phyloP scores from a whole-genome alignment of 495 filamentous ascomycete genomes.

The Barbatosphaeria neglecta region DNA sequence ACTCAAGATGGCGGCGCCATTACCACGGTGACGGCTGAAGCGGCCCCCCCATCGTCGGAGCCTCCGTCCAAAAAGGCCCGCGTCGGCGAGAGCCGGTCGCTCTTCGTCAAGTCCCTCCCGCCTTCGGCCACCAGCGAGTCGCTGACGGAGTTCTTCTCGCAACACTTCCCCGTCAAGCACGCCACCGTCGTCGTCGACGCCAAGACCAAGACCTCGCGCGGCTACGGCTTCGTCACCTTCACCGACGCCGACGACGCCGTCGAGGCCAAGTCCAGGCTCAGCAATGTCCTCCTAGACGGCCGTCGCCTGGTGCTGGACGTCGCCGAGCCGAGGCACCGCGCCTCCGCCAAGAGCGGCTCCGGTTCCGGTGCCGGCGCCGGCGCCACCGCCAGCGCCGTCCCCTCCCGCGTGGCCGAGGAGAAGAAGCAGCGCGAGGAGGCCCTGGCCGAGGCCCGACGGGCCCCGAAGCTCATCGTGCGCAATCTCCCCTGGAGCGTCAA shows the following conservation, averaged over 20 bases:
- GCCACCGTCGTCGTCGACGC: constrained; percentile 77
- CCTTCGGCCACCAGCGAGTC: constrained; percentile 66
- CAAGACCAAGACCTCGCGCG: constrained; percentile 70
- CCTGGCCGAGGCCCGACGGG: constrained; percentile 40
- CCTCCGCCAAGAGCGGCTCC: constrained; percentile 32
- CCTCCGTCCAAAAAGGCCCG: constrained; percentile 31
- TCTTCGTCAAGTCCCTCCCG: constrained; percentile 85
- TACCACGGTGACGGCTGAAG: no score
- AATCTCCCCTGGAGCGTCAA: constrained; percentile 97
- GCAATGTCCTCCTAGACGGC: constrained; percentile 61
- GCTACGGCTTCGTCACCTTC: constrained; percentile 95
- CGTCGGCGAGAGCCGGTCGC: constrained; percentile 46
- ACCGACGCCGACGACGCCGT: constrained; percentile 84
- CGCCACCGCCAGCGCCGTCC: constrained; percentile 4
- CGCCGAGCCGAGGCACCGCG: constrained; percentile 73
- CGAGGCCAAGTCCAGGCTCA: constrained; percentile 63
- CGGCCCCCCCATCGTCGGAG: constrained; percentile 4
- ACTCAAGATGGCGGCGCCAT: no score
- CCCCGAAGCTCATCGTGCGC: constrained; percentile 82
- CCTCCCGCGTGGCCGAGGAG: constrained; percentile 20
- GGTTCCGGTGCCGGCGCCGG: no score
- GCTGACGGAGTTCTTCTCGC: constrained; percentile 79
- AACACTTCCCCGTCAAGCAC: constrained; percentile 88
- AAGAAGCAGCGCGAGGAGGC: constrained; percentile 38
- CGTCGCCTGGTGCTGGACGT: constrained; percentile 76